Evolutionary conservation across 78 protist genomes (phyloP), one percentile per base, ranked within the genome.

Genomic region (Dictyostelium citrinum): DNA sequence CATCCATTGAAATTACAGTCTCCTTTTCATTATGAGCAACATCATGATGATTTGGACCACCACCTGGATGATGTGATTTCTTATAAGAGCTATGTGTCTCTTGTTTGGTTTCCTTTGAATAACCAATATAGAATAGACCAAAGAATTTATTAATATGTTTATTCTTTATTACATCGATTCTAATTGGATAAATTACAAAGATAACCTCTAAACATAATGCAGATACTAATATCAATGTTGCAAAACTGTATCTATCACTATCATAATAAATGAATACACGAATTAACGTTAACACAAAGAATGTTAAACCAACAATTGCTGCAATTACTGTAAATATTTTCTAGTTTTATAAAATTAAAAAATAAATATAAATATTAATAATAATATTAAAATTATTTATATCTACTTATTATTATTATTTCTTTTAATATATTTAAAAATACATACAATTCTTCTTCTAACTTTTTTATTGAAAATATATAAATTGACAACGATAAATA

Each of bases 271-370:
- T 70, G 12, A 70, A 70, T 4, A 70, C 77, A 29, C 77, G 33
- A 16, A 70, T 17, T 33, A 70, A 33, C 17, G 77, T 70, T 7
- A 70, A 70, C 22, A 27, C 39, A 70, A 70, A 70, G 39, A 70
- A 70, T 33, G 77, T 70, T 31, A 16, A 16, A 14, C 77, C 77
- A 33, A 70, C 77, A 70, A 70, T 17, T 70, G 77, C 39, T 33
- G 77, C 77, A 31, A 70, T 70, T 31, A 70, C 45, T 70, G 77
- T 70, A 70, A 70, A 70, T 33, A 70, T 70, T 70, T 70, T 70
- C 77, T 70, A 16, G 5, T 31, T 1, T 12, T 14, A 64, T 9
- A 11, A 20, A 20, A 61, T 49, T 22, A 61, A 61, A 24, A 61
- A 61, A 61, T 24, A 7, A 61, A 61, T 61, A 24, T 24, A 61